These are phyloP conservation scores for Coemansia sp. DNA, from an alignment of 192 early-diverging fungal species.

Conservation along the genomic window DNA sequence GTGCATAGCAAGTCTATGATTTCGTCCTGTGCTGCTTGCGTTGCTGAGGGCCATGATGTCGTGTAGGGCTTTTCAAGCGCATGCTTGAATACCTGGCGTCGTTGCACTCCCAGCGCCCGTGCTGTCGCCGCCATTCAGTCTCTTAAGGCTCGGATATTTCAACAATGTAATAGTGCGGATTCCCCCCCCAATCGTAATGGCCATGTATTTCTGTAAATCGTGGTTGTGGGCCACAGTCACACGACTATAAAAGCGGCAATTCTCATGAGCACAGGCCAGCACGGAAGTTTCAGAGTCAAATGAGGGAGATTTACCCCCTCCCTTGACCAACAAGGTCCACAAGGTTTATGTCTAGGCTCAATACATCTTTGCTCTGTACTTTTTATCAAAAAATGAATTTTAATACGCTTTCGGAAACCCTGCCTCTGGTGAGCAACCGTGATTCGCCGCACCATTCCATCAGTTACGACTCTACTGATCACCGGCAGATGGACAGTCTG, in stretches of 20 bases:
- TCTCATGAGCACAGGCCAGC: not conserved
- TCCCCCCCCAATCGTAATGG: too few species aligned
- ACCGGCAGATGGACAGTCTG: conserved; percentile 5
- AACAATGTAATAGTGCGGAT: too few species aligned
- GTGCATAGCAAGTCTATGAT: conserved; percentile 26
- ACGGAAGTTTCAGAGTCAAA: not conserved
- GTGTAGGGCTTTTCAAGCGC: conserved; percentile 42
- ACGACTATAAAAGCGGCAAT: not conserved
- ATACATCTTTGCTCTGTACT: not conserved
- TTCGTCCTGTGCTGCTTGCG: conserved; percentile 7
- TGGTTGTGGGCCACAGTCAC: conserved; percentile 7
- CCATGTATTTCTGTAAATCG: not conserved
- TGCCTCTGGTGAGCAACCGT: not conserved
- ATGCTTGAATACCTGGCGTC: conserved; percentile 46
- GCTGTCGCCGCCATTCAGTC: conserved; percentile 8
- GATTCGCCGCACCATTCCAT: not conserved
- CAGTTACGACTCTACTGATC: not conserved
- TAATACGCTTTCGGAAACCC: not conserved
- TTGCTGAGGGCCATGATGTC: conserved; percentile 30
- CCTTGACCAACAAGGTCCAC: too few species aligned
- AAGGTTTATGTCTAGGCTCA: not conserved
- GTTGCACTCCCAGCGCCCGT: conserved; percentile 20
- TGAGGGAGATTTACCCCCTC: too few species aligned
- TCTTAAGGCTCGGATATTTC: too few species aligned
- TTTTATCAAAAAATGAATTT: conserved; percentile 1